A percentile compares a stretch with the other conserved stretches of the same genome.
Conservation (phyloP, 495 filamentous ascomycete species). For the Extremus antarcticus region DNA sequence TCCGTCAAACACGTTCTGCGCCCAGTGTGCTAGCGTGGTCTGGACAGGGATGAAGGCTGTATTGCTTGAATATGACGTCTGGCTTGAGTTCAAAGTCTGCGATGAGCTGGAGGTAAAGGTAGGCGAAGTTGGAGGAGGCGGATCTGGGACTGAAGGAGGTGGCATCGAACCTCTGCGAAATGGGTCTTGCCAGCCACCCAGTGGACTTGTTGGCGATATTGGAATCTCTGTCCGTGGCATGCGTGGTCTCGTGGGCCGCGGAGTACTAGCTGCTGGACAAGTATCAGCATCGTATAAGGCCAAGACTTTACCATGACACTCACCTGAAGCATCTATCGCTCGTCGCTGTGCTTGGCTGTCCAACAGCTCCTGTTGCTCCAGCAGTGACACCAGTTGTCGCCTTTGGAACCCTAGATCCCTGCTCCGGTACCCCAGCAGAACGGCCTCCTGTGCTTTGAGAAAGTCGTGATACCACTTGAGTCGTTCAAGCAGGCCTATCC, state of each 20-base stretch:
- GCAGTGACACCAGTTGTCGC: constrained; percentile 16
- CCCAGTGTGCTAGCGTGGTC: constrained; percentile 40
- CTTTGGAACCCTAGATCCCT: constrained; percentile 14
- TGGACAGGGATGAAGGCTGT: not conserved
- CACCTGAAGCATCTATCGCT: not conserved
- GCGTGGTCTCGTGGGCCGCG: constrained; percentile 1
- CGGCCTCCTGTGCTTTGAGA: constrained; percentile 37
- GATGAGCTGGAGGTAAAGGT: constrained; percentile 21
- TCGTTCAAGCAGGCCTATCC: constrained; percentile 38
- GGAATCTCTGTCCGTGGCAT: constrained; percentile 2
- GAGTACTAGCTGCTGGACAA: constrained; percentile 4
- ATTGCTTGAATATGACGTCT: constrained; percentile 25
- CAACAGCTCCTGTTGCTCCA: constrained; percentile 4
- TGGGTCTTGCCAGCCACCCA: constrained; percentile 1
- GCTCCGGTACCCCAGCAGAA: constrained; percentile 35
- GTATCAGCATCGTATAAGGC: not conserved
- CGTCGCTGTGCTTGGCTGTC: not conserved
- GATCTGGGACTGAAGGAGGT: constrained; percentile 21
- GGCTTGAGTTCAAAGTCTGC: constrained; percentile 12
- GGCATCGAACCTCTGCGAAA: not conserved
- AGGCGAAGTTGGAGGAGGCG: constrained; percentile 25
- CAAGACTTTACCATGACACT: not conserved
- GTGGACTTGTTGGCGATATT: not conserved
- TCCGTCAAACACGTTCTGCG: constrained; percentile 38
- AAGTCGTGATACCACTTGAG: constrained; percentile 45